Evolutionary conservation across 495 filamentous ascomycete genomes (phyloP).

Genomic region (Penicillium silybi): DNA sequence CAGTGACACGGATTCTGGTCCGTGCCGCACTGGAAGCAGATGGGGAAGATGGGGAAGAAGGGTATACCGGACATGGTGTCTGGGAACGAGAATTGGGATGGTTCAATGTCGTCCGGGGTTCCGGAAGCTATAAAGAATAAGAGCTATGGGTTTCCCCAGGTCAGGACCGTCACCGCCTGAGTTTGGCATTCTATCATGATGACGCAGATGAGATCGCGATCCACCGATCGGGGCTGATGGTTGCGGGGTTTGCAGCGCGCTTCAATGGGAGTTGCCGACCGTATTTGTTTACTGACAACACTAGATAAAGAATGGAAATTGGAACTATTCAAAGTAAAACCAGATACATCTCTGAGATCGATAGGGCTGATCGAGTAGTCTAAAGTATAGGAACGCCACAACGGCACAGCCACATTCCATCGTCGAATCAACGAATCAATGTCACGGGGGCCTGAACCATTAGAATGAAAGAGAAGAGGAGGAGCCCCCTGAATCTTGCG

Average conservation of each 20-base stretch:
- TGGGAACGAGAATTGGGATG: neutral
- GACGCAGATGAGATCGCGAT: slow-evolving; percentile 21
- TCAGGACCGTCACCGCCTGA: neutral
- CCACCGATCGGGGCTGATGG: slow-evolving; percentile 11
- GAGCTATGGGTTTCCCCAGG: neutral
- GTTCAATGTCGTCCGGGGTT: neutral
- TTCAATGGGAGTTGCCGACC: too few species aligned
- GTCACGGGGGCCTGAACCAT: neutral
- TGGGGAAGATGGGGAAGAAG: slow-evolving; percentile 42
- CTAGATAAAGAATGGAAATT: too few species aligned
- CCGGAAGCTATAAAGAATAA: neutral
- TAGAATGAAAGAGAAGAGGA: neutral
- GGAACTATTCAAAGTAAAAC: too few species aligned
- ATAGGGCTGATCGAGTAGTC: too few species aligned
- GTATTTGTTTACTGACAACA: too few species aligned
- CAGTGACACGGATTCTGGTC: slow-evolving; percentile 61
- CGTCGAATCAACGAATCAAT: neutral
- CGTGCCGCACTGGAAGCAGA: slow-evolving; percentile 54
- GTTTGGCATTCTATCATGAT: slow-evolving; percentile 18
- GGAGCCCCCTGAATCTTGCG: too few species aligned
- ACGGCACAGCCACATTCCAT: neutral
- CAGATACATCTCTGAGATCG: too few species aligned
- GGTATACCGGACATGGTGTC: slow-evolving; percentile 35
- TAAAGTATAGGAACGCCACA: neutral
- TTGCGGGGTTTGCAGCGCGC: neutral